Evolutionary conservation across 140 eudicot genomes (phyloP), one percentile per base, ranked within the genome.

Genomic region (Senecio squalidus): DNA sequence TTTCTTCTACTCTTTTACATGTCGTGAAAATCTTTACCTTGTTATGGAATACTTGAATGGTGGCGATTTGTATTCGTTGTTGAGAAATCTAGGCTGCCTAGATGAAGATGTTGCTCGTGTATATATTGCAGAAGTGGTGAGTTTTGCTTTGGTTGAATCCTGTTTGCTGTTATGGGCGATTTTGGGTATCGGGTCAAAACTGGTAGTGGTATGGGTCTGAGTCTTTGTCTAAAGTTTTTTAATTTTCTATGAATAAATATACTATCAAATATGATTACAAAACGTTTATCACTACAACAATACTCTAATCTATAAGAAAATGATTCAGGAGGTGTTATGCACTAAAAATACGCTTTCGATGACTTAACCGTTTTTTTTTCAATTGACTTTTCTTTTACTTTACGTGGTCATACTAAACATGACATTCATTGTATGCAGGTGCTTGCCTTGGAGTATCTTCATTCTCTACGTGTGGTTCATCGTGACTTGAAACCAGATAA

Each of bases 61-160:
- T 13, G 98, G 98, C 16, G 98, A 92, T 78, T 65, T 92, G 33
- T 92, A 92, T 73, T 92, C 98, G 5, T 59, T 92, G 71, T 63
- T 92, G 78, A 87, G 98, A 74, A 92, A 92, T 82, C 80, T 92
- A 18, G 98, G 98, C 55, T 92, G 98, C 78, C 75, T 92, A 61
- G 93, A 87, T 75, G 98, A 92, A 80, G 98, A 92, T 54, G 98
- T 92, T 70, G 96, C 95, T 74, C 96, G 96, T 29, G 93, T 92
- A 21, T 92, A 92, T 78, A 82, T 92, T 31, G 98, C 98, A n/a
- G 98, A 92, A 92, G 96, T 92, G 80, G 98, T 92, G 66, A 75
- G 91, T 74, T 59, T 69, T 58, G 5, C 22, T 14, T 66, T 53
- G 9, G 65, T 44, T 44, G 9, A 47, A 29, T 22, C 51, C 14